Base-by-base conservation (phyloP, 2,329 filamentous ascomycete genomes). In the Colletotrichum tanaceti region DNA sequence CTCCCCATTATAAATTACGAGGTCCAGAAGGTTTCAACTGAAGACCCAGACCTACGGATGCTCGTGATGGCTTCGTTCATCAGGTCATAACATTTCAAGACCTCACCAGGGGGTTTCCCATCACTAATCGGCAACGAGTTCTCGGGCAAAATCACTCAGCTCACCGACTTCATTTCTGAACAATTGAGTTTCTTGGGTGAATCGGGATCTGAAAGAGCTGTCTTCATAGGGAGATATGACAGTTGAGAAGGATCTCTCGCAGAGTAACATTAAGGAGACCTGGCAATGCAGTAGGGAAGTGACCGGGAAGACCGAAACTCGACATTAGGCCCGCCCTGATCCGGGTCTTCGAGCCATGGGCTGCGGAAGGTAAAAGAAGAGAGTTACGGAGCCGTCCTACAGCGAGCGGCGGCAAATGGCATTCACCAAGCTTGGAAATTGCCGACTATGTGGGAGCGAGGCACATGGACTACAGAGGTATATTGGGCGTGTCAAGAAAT, bases 191-290 rank as follows among this genome's bases (percentile, higher is more conserved):
- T 70, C 79, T 1, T 72, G 72, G 70, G 75, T 76, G 4, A 80
- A 80, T 61, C 79, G 78, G 78, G 74, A 80, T 67, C 75, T 77
- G 2, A 72, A 77, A 6, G 78, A 79, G 71, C 28, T 67, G 38
- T 28, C 20, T 16, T 58, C 38, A 11, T 58, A 38, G 58, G 63
- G 63, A 9, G 35, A 44, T 24, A 49, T 49, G 28, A 53, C 58
- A 9, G 16, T 81, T 2, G 67, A 61, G 24, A 62, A 58, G 16
- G 71, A 71, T 11, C 44, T 62, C 11, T 55, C 65, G 14, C 46
- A 63, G 35, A 65, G 63, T 22, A 38, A 32, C 5, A 22, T 75
- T 10, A 61, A 70, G n/a, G 66, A 66, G 41, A 53, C 22, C 44
- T 14, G 4, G 9, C 9, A 18, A 6, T 16, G 9, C 16, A 11